A percentile compares a stretch with the other conserved stretches of the same genome.
Evolutionary conservation across 371 early-diverging fungal species (phyloP).

Genomic region (Saksenaea vasiformis): DNA sequence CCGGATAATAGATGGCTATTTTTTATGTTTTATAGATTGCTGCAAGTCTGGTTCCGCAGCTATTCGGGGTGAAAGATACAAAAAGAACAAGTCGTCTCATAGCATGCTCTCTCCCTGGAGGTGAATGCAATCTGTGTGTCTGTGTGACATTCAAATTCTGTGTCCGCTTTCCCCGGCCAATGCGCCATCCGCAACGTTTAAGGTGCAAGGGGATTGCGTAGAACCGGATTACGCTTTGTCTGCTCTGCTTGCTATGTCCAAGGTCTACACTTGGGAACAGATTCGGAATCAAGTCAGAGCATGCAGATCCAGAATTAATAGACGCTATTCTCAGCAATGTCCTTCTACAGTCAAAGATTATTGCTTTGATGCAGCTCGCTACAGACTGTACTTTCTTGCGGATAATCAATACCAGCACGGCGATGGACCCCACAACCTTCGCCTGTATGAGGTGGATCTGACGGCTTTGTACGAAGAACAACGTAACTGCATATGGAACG

Average conservation of each 20-base stretch:
- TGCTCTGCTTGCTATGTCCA: constrained; percentile 15
- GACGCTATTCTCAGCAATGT: constrained; percentile 29
- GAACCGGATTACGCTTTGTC: background rate
- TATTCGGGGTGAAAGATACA: too few species aligned
- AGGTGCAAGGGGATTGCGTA: constrained; percentile 1
- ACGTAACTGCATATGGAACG: background rate
- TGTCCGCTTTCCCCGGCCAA: background rate
- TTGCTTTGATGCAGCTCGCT: constrained; percentile 45
- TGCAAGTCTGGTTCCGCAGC: too few species aligned
- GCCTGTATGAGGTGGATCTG: constrained; percentile 26
- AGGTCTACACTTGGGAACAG: constrained; percentile 58
- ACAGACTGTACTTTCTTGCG: constrained; percentile 61
- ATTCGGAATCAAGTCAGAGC: constrained; percentile 60
- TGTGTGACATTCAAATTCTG: background rate
- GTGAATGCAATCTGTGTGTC: too few species aligned
- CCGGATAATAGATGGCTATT: too few species aligned
- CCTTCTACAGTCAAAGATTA: constrained; percentile 59
- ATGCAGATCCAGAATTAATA: constrained; percentile 48
- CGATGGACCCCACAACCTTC: constrained; percentile 20
- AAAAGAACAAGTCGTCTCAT: too few species aligned
- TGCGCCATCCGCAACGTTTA: background rate
- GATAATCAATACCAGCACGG: constrained; percentile 37
- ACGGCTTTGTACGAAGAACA: background rate
- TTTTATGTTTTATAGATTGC: too few species aligned
- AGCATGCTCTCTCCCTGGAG: too few species aligned